Evolutionary conservation across 106 monocot genomes (phyloP), one percentile per base, ranked within the genome.

Genomic region (Allium sativum): DNA sequence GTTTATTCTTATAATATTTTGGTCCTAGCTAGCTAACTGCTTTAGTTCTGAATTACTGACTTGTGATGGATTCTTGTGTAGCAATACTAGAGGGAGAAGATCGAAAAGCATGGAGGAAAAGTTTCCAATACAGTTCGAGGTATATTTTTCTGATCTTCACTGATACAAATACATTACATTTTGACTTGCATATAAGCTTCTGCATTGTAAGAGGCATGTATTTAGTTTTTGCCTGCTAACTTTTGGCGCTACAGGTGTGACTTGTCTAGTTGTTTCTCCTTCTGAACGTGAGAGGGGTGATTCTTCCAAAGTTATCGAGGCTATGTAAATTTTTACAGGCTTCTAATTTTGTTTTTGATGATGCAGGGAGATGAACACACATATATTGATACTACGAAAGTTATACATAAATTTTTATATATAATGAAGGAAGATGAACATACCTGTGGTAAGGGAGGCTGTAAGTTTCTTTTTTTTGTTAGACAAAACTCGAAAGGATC

Each of bases 371-470:
- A 15, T 50, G 15, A 50, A 50, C 11, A 50, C n/a, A n/a, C 3
- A 5, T 50, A 12, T 50, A 50, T 12, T 11, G 48, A 50, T 50
- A 3, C 15, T 50, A 50, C 8, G 1, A 50, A 50, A 50, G 3
- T 50, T 50, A 0, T 8, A 8, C 12, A 8, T 47, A 12, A 3
- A 50, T 50, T 3, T 12, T 50, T 15, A 2, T 15, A 12, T 6
- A 50, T 50, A 50, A 50, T 50, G 15, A 50, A 90, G 85, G 79
- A 82, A 82, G 62, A 76, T 58, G 46, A 58, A 31, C 50, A 79
- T 85, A 44, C 90, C 90, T 9, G 75, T 90, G 44, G 90, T 90
- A 42, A 82, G 85, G 21, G 90, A 90, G 48, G 62, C 62, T n/a
- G 5, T 31, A 5, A 5, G 2, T 8, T 21, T 20, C 0, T 21